Evolutionary conservation across 1,284 basidiomycete species (phyloP), one percentile per base, ranked within the genome.

Genomic region (Cerioporus squamosus): DNA sequence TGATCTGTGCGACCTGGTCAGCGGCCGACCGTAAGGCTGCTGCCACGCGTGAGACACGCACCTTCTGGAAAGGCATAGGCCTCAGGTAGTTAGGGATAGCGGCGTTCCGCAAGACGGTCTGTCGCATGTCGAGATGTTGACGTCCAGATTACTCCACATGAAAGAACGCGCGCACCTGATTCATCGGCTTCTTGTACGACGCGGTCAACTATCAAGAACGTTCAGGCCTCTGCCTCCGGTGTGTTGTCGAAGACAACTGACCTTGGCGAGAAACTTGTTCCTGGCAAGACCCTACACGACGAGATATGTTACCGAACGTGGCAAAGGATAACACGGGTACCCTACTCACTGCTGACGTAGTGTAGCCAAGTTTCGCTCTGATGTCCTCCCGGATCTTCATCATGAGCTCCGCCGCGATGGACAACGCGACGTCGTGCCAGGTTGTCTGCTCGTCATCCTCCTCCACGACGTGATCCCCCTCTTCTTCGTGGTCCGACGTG

Each of bases 191-290:
- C 76, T 88, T 90, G 77, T 93, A 94, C 0, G 93, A 95, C 5
- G 94, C 94, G 51, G 87, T 86, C 15, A 97, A 81, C 91, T 96
- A 20, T 24, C 15, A 7, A 5, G 14, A 12, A 36, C 15, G 8
- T 14, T 36, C 33, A 9, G 10, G 22, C 12, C 38, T 10, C 18
- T 8, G 15, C 39, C 6, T 20, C 15, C 15, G 10, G 39, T 14
- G 39, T 14, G 18, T 15, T 14, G 40, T 22, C 39, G 10, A 17
- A 29, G n/a, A 15, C 5, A 14, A 12, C 23, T 39, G 12, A 95
- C 93, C 84, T 99, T 98, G 0, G 96, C 91, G 39, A 98, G 79
- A 61, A 95, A 93, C 73, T 98, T 99, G 74, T 98, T 99, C 64
- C 91, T 82, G 2, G 94, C 90, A 55, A 99, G 91, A 1, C 97